A percentile compares a stretch with the other conserved stretches of the same genome.
These are phyloP conservation scores for Furcasterigmium sp. DNA, from an alignment of 2,329 filamentous ascomycete species.

Conservation along the genomic window DNA sequence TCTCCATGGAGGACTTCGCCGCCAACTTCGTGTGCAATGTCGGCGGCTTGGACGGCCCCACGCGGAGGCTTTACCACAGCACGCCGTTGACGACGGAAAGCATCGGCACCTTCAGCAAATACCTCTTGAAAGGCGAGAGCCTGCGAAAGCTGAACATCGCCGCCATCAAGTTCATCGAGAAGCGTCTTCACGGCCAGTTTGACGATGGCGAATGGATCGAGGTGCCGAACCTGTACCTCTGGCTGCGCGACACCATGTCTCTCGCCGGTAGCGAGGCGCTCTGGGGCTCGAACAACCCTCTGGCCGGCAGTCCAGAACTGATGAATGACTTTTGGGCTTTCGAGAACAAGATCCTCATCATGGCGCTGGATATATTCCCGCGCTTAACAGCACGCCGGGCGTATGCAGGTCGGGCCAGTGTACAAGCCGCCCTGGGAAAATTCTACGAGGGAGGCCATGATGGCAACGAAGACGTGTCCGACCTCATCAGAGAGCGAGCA, in stretches of 20 bases:
- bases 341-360: neutral
- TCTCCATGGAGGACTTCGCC: constrained; percentile 37
- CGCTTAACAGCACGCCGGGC: constrained; percentile 22
- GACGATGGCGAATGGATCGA: constrained; percentile 14
- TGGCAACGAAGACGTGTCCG: constrained; percentile 17
- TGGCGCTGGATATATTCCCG: constrained; percentile 24
- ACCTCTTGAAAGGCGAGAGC: constrained; percentile 18
- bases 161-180: constrained; percentile 21
- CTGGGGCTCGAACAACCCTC: constrained; percentile 37
- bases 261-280: constrained; percentile 31
- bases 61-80: neutral
- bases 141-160: constrained; percentile 20
- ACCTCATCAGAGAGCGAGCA: constrained; percentile 21
- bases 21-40: constrained; percentile 29
- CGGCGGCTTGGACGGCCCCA: constrained; percentile 23
- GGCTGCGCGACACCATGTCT: constrained; percentile 30
- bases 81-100: constrained; percentile 9
- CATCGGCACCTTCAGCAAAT: constrained; percentile 21
- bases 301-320: constrained; percentile 23
- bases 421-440: constrained; percentile 19
- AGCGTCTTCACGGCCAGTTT: constrained; percentile 14
- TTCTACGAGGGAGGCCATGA: constrained; percentile 25
- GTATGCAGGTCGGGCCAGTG: constrained; percentile 17
- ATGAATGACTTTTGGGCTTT: constrained; percentile 26
- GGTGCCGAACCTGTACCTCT: constrained; percentile 30